phyloP scores from a whole-genome alignment of 176 grass and related monocot genomes.

The Ensete glaucum region DNA sequence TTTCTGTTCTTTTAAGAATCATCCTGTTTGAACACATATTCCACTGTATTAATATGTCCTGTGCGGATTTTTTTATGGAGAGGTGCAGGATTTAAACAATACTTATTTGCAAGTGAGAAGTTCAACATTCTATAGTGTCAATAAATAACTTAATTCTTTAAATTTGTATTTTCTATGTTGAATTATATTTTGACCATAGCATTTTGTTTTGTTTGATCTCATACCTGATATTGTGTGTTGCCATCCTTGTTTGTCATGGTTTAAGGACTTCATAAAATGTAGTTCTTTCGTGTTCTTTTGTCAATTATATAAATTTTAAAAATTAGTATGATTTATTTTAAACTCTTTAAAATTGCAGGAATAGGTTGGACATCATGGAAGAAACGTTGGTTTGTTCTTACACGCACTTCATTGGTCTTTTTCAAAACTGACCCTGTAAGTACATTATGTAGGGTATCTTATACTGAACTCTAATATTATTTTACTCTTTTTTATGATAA shows the following conservation, averaged over 20 bases:
- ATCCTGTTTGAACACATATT: no score
- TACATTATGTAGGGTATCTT: conserved; percentile 1
- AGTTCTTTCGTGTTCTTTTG: background rate
- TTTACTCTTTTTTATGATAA: background rate
- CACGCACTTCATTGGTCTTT: conserved; percentile 82
- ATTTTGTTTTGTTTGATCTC: no score
- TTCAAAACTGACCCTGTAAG: conserved; percentile 94
- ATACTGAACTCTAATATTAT: background rate
- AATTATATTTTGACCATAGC: no score
- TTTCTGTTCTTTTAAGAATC: background rate
- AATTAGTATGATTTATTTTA: background rate
- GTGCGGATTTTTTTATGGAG: background rate
- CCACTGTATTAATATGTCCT: no score
- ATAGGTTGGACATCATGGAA: conserved; percentile 99
- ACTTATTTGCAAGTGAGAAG: background rate
- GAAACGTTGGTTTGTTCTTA: conserved; percentile 98
- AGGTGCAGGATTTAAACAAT: background rate
- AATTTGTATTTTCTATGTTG: no score
- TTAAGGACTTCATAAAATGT: no score
- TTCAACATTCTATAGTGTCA: no score
- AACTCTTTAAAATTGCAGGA: conserved; percentile 40
- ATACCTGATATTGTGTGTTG: no score
- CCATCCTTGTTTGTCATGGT: no score
- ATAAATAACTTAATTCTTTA: no score
- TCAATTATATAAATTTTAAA: background rate